These are phyloP conservation scores for Micromonas pusilla DNA, from an alignment of 139 green algal genomes.

Conservation along the genomic window DNA sequence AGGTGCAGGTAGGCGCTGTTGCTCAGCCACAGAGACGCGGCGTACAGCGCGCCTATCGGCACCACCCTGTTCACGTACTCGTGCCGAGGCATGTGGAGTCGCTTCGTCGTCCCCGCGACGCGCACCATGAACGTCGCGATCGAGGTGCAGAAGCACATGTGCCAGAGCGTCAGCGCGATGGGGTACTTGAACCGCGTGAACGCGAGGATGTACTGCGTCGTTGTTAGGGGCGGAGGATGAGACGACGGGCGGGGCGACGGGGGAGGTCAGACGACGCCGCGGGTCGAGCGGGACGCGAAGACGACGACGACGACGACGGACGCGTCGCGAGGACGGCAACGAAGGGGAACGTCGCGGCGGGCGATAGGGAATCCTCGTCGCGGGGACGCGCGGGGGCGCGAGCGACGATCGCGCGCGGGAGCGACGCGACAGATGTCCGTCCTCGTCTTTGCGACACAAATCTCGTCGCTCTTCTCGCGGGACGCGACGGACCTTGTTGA, in stretches of 20 bases:
- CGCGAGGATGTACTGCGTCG: constrained; percentile 47
- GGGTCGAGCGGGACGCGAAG: too few species aligned
- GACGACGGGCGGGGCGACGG: not conserved
- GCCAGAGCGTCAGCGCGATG: constrained; percentile 51
- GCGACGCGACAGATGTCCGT: too few species aligned
- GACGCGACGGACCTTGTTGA: constrained; percentile 59
- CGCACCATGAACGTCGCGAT: constrained; percentile 19
- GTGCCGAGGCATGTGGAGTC: constrained; percentile 42
- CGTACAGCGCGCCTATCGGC: constrained; percentile 46
- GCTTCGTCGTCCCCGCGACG: constrained; percentile 36
- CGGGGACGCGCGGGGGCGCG: too few species aligned
- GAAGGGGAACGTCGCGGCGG: too few species aligned
- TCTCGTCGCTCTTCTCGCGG: too few species aligned
- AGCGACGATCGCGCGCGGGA: too few species aligned
- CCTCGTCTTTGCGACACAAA: too few species aligned
- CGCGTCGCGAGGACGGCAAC: too few species aligned
- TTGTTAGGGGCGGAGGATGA: not conserved
- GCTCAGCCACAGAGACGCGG: constrained; percentile 52
- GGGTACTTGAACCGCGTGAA: constrained; percentile 62
- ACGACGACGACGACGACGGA: too few species aligned
- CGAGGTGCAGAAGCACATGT: constrained; percentile 32
- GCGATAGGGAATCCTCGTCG: too few species aligned
- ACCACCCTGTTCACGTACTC: constrained; percentile 47
- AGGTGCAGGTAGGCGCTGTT: constrained; percentile 52
- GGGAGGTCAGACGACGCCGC: too few species aligned